Conservation (phyloP, 2,329 filamentous ascomycete genomes). For the Hypocreales sp. region DNA sequence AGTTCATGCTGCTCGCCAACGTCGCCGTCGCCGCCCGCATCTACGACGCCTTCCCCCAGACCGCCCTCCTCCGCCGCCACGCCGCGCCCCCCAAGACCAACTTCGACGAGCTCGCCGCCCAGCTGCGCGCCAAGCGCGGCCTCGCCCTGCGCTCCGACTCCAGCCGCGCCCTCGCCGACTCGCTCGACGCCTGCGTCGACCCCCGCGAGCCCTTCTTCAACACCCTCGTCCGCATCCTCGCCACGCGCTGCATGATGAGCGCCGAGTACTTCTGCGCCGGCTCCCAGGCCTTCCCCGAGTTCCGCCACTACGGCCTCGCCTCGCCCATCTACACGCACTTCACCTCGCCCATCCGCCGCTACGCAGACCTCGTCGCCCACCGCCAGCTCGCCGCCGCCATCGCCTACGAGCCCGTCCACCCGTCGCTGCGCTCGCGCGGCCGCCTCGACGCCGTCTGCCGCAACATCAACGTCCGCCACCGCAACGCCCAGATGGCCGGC, state of each 20-base stretch:
- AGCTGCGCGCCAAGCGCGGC: constrained; percentile 74
- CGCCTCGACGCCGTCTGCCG: constrained; percentile 89
- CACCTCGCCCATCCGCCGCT: constrained; percentile 90
- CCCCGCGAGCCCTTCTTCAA: constrained; percentile 87
- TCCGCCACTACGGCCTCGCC: constrained; percentile 91
- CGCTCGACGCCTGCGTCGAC: constrained; percentile 73
- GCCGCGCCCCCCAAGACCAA: constrained; percentile 86
- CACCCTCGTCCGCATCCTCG: constrained; percentile 92
- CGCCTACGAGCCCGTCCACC: constrained; percentile 75
- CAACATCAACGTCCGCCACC: constrained; percentile 95
- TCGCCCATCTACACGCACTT: constrained; percentile 98
- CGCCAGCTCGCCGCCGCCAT: constrained; percentile 91
- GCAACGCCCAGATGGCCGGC: constrained; percentile 91
- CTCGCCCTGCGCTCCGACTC: constrained; percentile 72
- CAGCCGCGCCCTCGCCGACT: constrained; percentile 86
- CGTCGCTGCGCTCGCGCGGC: constrained; percentile 63
- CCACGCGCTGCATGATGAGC: constrained; percentile 97
- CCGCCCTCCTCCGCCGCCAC: constrained; percentile 84
- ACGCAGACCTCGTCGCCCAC: constrained; percentile 91
- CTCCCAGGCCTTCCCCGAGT: constrained; percentile 83
- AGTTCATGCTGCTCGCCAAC: constrained; percentile 99
- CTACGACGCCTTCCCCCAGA: constrained; percentile 85
- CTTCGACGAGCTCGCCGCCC: constrained; percentile 85
- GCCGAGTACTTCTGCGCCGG: constrained; percentile 97
- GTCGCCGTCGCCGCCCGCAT: constrained; percentile 84